These are phyloP conservation scores for Eucalyptus cloeziana DNA, from an alignment of 345 rosid genomes.

Conservation along the genomic window DNA sequence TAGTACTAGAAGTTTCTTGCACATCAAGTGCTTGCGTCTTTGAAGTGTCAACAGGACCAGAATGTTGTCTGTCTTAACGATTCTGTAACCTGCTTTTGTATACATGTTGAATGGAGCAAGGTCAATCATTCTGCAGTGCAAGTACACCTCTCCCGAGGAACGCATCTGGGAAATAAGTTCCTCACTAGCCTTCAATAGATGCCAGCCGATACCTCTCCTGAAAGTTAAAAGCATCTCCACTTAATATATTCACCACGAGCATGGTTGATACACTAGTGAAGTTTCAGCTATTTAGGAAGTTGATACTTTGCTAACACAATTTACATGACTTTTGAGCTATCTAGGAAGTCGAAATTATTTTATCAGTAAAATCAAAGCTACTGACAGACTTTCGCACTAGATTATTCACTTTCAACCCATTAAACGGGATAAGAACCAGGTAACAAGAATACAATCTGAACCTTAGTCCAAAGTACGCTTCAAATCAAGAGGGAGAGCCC, in stretches of 20 bases:
- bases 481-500: neutral
- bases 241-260: neutral
- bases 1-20: conserved; percentile 46
- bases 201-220: conserved; percentile 94
- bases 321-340: neutral
- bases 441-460: neutral
- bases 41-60: conserved; percentile 64
- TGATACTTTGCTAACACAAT: neutral
- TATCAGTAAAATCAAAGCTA: neutral
- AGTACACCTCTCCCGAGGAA: conserved; percentile 51
- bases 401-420: neutral
- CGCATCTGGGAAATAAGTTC: conserved; percentile 57
- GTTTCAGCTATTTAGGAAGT: neutral
- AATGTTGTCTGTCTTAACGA: conserved; percentile 59
- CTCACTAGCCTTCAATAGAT: conserved; percentile 88
- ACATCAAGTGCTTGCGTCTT: conserved; percentile 91
- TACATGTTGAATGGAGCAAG: conserved; percentile 85
- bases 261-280: neutral
- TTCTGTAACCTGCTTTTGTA: conserved; percentile 68
- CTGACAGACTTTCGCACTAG: neutral
- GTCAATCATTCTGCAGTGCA: conserved; percentile 93
- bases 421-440: neutral
- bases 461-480: neutral
- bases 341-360: neutral
- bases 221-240: neutral